Base-by-base conservation (phyloP, 2,329 filamentous ascomycete species). In the Penicillium sp. region DNA sequence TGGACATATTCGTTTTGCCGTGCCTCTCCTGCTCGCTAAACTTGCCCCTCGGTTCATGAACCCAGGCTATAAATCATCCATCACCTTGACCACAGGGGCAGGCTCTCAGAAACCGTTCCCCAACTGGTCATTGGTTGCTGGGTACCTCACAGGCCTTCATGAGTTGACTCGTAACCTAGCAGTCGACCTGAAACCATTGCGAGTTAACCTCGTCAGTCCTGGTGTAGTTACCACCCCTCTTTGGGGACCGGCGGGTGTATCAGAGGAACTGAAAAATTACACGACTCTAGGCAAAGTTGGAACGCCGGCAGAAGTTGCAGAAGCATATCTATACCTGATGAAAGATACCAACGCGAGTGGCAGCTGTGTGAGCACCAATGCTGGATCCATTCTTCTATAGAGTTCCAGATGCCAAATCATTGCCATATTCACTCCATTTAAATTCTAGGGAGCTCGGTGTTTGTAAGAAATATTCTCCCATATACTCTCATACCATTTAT, bases 281-380 rank as follows among this genome's bases (percentile, higher is more conserved):
- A 36, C 34, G 14, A 36, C 69, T 38, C 38, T 29, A 27, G 65
- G 63, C 8, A 60, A 42, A 45, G 45, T 72, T 36, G 72, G 67
- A 1, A 55, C 34, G 11, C 64, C 68, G 1, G 66, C 69, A 39
- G 76, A 79, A 62, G 61, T 73, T 50, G 76, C 75, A 1, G 76
- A 79, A 66, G 70, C 72, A 18, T 79, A 78, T 69, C 59, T 73
- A 3, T 77, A 72, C 60, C 43, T 72, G 9, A 79, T 79, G 76
- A 72, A 70, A 57, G 76, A 78, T 64, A 48, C 59, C 34, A 76
- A 72, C 60, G 66, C 69, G 9, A 76, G 70, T 1, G 77, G 76
- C 1, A 60, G 34, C 54, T 10, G 51, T 67, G 27, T 57, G 75
- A 7, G 61, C 62, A 65, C 65, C 21, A 70, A 76, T 60, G 75